Conservation (phyloP, 164 flowering plant genomes). For the Pachysandra terminalis region DNA sequence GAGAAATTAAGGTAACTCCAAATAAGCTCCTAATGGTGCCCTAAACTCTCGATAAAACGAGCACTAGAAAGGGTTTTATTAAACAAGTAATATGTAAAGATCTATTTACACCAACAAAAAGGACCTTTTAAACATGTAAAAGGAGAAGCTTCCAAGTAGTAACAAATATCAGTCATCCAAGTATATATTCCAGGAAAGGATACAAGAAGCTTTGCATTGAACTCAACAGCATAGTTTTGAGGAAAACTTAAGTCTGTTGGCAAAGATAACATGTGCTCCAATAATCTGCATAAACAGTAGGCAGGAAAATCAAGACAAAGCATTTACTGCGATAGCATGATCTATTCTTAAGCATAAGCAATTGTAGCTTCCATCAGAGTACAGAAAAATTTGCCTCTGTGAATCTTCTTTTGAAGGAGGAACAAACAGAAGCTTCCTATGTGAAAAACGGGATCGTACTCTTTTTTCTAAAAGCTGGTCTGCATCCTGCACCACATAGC, state of each 20-base stretch:
- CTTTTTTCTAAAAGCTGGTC: slow-evolving; percentile 97
- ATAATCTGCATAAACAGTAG: slow-evolving; percentile 48
- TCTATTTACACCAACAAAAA: neutral
- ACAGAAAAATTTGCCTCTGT: slow-evolving; percentile 38
- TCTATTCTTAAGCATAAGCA: slow-evolving; percentile 4
- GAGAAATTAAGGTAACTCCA: no score
- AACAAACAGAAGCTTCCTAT: slow-evolving; percentile 88
- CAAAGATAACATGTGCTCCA: slow-evolving; percentile 61
- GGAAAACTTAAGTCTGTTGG: slow-evolving; percentile 63
- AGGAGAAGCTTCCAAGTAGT: no score
- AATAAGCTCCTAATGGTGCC: no score
- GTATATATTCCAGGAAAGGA: slow-evolving; percentile 31
- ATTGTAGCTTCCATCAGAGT: neutral
- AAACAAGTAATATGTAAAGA: neutral
- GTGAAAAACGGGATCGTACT: slow-evolving; percentile 96
- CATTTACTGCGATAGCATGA: neutral
- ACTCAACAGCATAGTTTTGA: slow-evolving; percentile 46
- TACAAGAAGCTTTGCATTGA: slow-evolving; percentile 72
- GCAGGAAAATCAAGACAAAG: slow-evolving; percentile 16
- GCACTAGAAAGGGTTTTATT: no score
- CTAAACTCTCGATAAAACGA: no score
- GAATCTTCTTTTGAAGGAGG: slow-evolving; percentile 71
- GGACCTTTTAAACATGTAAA: neutral
- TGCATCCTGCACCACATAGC: slow-evolving; percentile 66
- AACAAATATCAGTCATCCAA: neutral